Evolutionary conservation across 2,329 filamentous ascomycete species (phyloP).

Genomic region (Malbranchea zuffiana): DNA sequence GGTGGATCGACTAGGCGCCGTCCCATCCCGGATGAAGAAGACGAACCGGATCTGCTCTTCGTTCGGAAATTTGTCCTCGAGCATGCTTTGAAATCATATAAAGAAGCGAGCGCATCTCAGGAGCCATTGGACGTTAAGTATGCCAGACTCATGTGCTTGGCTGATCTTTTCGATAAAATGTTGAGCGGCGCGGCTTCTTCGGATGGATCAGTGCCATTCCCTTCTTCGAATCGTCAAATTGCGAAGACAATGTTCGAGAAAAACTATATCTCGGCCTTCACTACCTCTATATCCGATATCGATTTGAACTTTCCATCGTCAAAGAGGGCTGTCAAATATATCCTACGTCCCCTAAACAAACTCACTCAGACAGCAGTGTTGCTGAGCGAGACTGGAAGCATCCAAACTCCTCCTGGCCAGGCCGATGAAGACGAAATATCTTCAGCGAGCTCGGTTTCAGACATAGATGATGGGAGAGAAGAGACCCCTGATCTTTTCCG

Average conservation of each 20-base stretch:
- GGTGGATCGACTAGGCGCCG: constrained; percentile 45
- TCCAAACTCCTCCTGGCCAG: constrained; percentile 52
- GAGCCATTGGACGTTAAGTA: constrained; percentile 81
- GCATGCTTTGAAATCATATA: constrained; percentile 82
- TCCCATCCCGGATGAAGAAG: constrained; percentile 32
- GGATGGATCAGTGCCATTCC: constrained; percentile 37
- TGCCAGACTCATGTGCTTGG: constrained; percentile 71
- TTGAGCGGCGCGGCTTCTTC: constrained; percentile 67
- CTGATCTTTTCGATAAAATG: constrained; percentile 88
- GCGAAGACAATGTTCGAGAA: constrained; percentile 98
- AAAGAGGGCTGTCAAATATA: constrained; percentile 92
- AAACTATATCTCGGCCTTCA: constrained; percentile 80
- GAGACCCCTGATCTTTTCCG: constrained; percentile 96
- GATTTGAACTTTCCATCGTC: constrained; percentile 90
- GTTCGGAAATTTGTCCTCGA: constrained; percentile 93
- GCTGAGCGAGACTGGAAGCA: constrained; percentile 69
- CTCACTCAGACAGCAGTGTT: constrained; percentile 79
- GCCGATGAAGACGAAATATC: constrained; percentile 78
- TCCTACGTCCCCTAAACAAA: constrained; percentile 76
- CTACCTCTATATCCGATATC: constrained; percentile 84
- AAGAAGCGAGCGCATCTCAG: constrained; percentile 66
- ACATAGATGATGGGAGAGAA: constrained; percentile 73
- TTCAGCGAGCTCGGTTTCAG: constrained; percentile 78
- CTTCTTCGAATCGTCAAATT: constrained; percentile 65
- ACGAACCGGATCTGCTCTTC: constrained; percentile 55